phyloP scores from a whole-genome alignment of 1,139 yeast species.

The Saccharomyces hybrid region DNA sequence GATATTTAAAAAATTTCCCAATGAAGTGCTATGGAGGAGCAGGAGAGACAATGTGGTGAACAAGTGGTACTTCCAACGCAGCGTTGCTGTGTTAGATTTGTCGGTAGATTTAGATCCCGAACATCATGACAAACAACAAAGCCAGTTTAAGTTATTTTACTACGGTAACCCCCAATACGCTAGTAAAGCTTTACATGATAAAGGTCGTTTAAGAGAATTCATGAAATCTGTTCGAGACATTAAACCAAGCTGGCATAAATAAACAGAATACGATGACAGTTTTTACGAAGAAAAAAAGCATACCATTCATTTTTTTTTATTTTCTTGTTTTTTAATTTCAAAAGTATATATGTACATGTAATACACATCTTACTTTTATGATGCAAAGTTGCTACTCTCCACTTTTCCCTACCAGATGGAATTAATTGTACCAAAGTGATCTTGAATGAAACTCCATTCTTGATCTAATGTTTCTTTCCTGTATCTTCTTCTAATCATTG shows the following conservation, averaged over 20 bases:
- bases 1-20: slow-evolving; percentile 58
- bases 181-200: slow-evolving; percentile 12
- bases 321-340: neutral
- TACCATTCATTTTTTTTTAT: neutral
- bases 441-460: slow-evolving; percentile 24
- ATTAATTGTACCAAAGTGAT: slow-evolving; percentile 5
- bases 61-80: slow-evolving; percentile 94
- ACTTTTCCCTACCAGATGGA: neutral
- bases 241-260: slow-evolving; percentile 29
- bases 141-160: slow-evolving; percentile 30
- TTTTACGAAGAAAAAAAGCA: neutral
- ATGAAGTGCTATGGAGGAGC: slow-evolving; percentile 85
- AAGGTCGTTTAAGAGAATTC: slow-evolving; percentile 20
- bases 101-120: slow-evolving; percentile 37
- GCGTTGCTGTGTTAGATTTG: slow-evolving; percentile 46
- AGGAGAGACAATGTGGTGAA: slow-evolving; percentile 81
- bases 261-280: neutral
- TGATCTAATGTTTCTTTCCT: slow-evolving; percentile 23
- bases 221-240: slow-evolving; percentile 30
- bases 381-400: neutral
- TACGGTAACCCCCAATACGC: slow-evolving; percentile 23
- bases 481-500: slow-evolving; percentile 23
- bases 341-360: neutral
- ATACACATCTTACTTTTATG: neutral
- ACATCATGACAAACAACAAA: slow-evolving; percentile 23